Percentiles rank a stretch among this genome's conserved stretches.
phyloP scores from a whole-genome alignment of 768 basidiomycete genomes.

The Tricholoma saponaceum region DNA sequence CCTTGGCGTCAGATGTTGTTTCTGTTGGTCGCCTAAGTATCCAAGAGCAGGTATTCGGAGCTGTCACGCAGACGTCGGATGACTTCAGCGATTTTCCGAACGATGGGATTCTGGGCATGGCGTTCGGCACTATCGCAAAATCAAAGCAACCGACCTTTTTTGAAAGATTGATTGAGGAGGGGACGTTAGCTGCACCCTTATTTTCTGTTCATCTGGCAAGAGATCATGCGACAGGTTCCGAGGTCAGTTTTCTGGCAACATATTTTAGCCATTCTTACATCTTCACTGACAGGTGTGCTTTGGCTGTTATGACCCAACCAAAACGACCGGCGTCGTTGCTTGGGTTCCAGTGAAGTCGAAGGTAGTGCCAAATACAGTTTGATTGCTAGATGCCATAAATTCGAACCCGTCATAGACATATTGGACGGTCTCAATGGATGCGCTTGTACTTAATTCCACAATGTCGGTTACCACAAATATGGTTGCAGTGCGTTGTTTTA shows the following conservation, averaged over 20 bases:
- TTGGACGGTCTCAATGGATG: slow-evolving; percentile 53
- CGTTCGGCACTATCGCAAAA: slow-evolving; percentile 52
- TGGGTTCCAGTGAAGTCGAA: slow-evolving; percentile 36
- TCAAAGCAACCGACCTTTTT: slow-evolving; percentile 51
- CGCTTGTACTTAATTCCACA: slow-evolving; percentile 28
- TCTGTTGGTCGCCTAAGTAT: slow-evolving; percentile 41
- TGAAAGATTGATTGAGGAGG: slow-evolving; percentile 50
- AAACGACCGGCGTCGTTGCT: slow-evolving; percentile 20
- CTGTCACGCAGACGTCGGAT: slow-evolving; percentile 38
- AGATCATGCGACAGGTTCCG: slow-evolving; percentile 35
- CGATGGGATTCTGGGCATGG: slow-evolving; percentile 58
- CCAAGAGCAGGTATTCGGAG: slow-evolving; percentile 51
- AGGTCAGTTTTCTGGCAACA: slow-evolving; percentile 28
- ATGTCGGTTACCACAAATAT: slow-evolving; percentile 17
- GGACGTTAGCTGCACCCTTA: slow-evolving; percentile 36
- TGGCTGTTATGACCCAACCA: slow-evolving; percentile 31
- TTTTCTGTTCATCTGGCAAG: slow-evolving; percentile 56
- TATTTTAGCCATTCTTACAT: background rate
- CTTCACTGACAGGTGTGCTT: slow-evolving; percentile 27
- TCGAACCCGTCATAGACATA: slow-evolving; percentile 40
- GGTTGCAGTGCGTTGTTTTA: slow-evolving; percentile 31
- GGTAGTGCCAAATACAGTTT: slow-evolving; percentile 17
- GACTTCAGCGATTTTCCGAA: slow-evolving; percentile 51
- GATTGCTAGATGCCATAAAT: background rate
- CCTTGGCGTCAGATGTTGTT: slow-evolving; percentile 47